Evolutionary conservation across 768 basidiomycete species (phyloP).

Genomic region (Stropharia rugosoannulata): DNA sequence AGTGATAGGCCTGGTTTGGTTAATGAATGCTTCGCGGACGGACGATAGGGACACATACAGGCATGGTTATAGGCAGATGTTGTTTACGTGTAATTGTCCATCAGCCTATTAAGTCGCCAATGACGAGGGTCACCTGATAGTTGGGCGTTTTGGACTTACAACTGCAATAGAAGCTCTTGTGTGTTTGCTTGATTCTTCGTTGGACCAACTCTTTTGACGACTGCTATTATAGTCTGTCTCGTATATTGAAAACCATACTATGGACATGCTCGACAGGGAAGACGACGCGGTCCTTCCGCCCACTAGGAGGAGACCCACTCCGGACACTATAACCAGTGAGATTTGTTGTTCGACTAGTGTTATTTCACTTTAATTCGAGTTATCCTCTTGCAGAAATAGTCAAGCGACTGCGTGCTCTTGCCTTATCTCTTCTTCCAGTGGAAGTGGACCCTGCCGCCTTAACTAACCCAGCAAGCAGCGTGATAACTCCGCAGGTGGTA

Average conservation of each 20-base stretch:
- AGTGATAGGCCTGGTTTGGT: slow-evolving; percentile 85
- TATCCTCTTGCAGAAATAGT: slow-evolving; percentile 64
- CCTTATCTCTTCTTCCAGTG: slow-evolving; percentile 72
- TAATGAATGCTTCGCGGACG: slow-evolving; percentile 10
- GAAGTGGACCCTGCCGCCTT: slow-evolving; percentile 70
- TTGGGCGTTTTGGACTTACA: no score
- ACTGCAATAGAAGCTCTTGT: no score
- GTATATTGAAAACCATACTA: background rate
- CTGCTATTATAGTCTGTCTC: no score
- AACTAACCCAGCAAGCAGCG: slow-evolving; percentile 74
- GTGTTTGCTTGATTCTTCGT: no score
- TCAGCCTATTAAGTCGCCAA: slow-evolving; percentile 6
- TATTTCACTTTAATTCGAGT: background rate
- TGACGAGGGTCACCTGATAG: slow-evolving; percentile 24
- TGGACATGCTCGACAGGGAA: slow-evolving; percentile 27
- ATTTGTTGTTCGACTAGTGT: background rate
- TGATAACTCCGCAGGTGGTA: slow-evolving; percentile 82
- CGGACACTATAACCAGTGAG: slow-evolving; percentile 78
- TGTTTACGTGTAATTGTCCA: slow-evolving; percentile 30
- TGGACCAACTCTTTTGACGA: no score
- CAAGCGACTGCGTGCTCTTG: slow-evolving; percentile 75
- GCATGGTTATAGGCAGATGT: slow-evolving; percentile 38
- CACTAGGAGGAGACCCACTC: slow-evolving; percentile 52
- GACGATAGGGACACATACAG: slow-evolving; percentile 38
- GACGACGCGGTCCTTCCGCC: slow-evolving; percentile 49